phyloP scores from a whole-genome alignment of 179 eudicot species.

The Amaranthus tricolor region DNA sequence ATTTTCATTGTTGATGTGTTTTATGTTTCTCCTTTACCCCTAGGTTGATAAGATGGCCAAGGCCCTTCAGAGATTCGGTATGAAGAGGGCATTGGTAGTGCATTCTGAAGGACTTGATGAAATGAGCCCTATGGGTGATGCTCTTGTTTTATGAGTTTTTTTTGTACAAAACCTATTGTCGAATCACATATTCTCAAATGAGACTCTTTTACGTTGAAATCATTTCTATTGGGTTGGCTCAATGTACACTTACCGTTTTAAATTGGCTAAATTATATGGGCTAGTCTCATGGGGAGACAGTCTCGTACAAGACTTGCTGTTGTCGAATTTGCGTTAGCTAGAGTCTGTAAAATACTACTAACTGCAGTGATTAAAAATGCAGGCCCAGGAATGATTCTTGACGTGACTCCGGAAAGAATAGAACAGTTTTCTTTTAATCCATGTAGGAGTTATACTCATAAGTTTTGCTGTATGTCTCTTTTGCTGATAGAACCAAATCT shows the following conservation, averaged over 20 bases:
- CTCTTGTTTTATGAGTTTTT: not conserved
- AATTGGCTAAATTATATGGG: too few species aligned
- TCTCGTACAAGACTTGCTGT: too few species aligned
- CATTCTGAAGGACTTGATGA: slow-evolving; percentile 93
- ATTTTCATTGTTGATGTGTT: not conserved
- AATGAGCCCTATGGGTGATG: slow-evolving; percentile 89
- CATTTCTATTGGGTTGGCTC: too few species aligned
- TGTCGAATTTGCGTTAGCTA: not conserved
- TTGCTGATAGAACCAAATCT: not conserved
- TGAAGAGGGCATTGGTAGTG: slow-evolving; percentile 92
- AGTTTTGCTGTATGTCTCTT: not conserved
- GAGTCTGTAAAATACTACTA: slow-evolving; percentile 1
- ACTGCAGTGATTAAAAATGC: slow-evolving; percentile 12
- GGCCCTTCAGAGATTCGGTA: slow-evolving; percentile 91
- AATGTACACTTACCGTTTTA: too few species aligned
- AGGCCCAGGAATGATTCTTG: slow-evolving; percentile 89
- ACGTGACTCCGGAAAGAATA: slow-evolving; percentile 70
- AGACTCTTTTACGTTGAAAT: too few species aligned
- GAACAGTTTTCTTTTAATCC: slow-evolving; percentile 88
- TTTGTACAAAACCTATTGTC: not conserved
- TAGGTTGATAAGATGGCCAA: slow-evolving; percentile 88
- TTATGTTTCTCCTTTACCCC: not conserved
- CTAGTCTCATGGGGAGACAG: too few species aligned
- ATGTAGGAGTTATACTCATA: slow-evolving; percentile 41
- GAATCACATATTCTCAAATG: too few species aligned